Percentiles rank a stretch among this genome's conserved stretches.
Evolutionary conservation across 306 rosid genomes (phyloP).

Genomic region (Biancaea sappan): DNA sequence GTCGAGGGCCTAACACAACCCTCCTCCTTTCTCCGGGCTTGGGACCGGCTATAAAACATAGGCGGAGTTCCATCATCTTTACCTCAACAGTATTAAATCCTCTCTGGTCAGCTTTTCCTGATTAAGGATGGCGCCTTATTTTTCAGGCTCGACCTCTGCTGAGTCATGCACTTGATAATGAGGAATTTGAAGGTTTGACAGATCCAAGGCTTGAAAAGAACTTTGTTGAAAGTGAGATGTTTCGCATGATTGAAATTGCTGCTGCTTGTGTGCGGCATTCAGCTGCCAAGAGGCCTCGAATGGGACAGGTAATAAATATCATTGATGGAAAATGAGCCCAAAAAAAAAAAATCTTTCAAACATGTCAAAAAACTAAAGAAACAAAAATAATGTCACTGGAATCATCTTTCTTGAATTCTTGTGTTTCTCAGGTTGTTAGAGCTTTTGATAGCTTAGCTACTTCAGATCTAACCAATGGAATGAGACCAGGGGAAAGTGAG

Average conservation of each 20-base stretch:
- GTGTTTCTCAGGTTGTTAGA: conserved; percentile 76
- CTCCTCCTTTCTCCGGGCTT: too few species aligned
- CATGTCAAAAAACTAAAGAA: background rate
- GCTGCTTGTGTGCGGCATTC: conserved; percentile 90
- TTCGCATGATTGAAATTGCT: conserved; percentile 74
- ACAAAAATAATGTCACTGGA: conserved; percentile 4
- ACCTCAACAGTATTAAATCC: conserved; percentile 1
- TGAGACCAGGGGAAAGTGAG: conserved; percentile 84
- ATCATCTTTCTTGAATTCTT: conserved; percentile 32
- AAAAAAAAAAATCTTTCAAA: background rate
- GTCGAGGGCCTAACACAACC: too few species aligned
- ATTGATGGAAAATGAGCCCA: conserved; percentile 4
- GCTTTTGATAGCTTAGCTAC: conserved; percentile 71
- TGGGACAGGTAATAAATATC: conserved; percentile 81
- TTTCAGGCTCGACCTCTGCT: conserved; percentile 88
- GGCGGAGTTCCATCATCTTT: conserved; percentile 5
- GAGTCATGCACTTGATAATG: conserved; percentile 63
- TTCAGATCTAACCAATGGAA: conserved; percentile 81
- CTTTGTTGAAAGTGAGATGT: conserved; percentile 67
- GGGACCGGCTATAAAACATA: too few species aligned
- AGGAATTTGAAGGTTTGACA: conserved; percentile 55
- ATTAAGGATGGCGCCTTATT: conserved; percentile 25
- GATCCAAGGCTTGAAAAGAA: conserved; percentile 76
- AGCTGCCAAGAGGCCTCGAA: conserved; percentile 75
- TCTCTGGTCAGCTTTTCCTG: conserved; percentile 32